Conservation (phyloP, 2,329 filamentous ascomycete genomes). For the Colletotrichum spinosum region DNA sequence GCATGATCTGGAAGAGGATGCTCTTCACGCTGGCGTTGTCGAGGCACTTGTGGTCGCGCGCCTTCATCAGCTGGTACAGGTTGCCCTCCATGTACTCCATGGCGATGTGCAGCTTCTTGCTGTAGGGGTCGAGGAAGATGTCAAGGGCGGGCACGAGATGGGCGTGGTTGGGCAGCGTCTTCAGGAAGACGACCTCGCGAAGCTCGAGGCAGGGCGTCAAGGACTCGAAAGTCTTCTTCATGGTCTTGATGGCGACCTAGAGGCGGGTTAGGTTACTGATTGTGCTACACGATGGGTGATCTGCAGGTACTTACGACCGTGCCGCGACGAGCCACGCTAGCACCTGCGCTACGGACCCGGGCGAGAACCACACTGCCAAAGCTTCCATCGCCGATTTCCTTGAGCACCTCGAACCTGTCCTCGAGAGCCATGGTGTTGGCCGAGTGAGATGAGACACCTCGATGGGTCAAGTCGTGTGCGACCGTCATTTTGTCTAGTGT, state of each 20-base stretch:
- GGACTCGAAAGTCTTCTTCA: constrained; percentile 99
- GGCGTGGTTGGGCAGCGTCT: constrained; percentile 86
- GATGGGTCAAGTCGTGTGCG: constrained; percentile 77
- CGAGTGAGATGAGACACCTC: constrained; percentile 70
- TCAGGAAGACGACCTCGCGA: constrained; percentile 95
- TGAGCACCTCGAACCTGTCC: constrained; percentile 95
- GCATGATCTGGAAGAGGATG: constrained; percentile 96
- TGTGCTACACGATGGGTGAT: constrained; percentile 12
- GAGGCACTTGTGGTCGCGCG: constrained; percentile 92
- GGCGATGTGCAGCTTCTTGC: constrained; percentile 94
- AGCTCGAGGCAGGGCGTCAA: constrained; percentile 91
- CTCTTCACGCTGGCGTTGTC: constrained; percentile 96
- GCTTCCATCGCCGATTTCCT: constrained; percentile 98
- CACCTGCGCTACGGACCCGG: constrained; percentile 89
- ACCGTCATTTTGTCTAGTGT: constrained; percentile 74
- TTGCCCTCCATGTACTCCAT: constrained; percentile 99
- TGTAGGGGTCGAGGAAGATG: constrained; percentile 97
- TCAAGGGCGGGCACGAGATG: constrained; percentile 98
- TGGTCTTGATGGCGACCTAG: constrained; percentile 98
- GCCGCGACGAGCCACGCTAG: constrained; percentile 87
- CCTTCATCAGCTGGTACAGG: constrained; percentile 98
- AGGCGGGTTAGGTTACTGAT: constrained; percentile 21
- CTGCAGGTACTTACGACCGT: constrained; percentile 79
- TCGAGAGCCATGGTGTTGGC: constrained; percentile 75
- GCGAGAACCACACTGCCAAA: constrained; percentile 96